Evolutionary conservation across 345 rosid genomes (phyloP).

Genomic region (Brassica cretica): DNA sequence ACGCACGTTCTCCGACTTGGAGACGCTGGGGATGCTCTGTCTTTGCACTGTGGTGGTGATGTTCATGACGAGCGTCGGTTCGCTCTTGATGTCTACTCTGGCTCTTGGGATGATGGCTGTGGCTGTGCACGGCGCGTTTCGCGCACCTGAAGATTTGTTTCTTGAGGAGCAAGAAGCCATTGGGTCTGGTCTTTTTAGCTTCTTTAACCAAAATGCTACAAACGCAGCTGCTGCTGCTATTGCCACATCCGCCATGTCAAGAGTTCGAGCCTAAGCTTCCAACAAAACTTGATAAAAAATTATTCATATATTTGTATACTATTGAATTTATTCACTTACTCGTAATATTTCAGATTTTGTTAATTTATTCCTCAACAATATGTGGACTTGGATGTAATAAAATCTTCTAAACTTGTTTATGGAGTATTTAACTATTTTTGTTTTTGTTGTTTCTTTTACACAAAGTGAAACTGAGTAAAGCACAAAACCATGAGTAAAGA

Average conservation of each 20-base stretch:
- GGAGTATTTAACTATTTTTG: not conserved
- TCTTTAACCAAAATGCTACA: slow-evolving; percentile 42
- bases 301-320: not conserved
- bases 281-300: too few species aligned
- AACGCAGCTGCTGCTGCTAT: slow-evolving; percentile 43
- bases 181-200: slow-evolving; percentile 45
- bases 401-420: not conserved
- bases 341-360: too few species aligned
- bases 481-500: slow-evolving; percentile 23
- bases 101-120: slow-evolving; percentile 46
- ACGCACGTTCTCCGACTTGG: slow-evolving; percentile 50
- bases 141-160: slow-evolving; percentile 54
- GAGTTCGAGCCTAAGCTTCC: slow-evolving; percentile 42
- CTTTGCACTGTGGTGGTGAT: slow-evolving; percentile 45
- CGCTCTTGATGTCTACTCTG: slow-evolving; percentile 45
- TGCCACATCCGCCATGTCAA: slow-evolving; percentile 34
- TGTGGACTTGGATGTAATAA: not conserved
- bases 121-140: slow-evolving; percentile 49
- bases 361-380: not conserved
- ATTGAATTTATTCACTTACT: not conserved
- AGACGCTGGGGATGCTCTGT: slow-evolving; percentile 46
- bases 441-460: not conserved
- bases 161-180: slow-evolving; percentile 50
- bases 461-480: not conserved
- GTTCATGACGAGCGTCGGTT: slow-evolving; percentile 57